Percentiles rank a stretch among this genome's conserved stretches.
Conservation (phyloP, 2,329 filamentous ascomycete species). For the Paramyrothecium roridum region DNA sequence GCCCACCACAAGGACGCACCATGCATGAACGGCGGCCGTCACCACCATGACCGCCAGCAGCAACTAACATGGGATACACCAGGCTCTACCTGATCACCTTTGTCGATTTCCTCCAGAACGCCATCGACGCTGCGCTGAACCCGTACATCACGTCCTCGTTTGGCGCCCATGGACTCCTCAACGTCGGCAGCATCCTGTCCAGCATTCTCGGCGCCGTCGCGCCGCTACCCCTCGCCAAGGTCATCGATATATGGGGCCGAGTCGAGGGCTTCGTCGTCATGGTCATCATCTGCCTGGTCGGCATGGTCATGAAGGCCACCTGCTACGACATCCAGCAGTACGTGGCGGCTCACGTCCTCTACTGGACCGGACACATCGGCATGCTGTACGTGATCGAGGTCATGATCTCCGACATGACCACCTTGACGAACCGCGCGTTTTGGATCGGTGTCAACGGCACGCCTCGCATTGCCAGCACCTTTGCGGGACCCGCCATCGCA, state of each 20-base stretch:
- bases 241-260: slow-evolving; percentile 46
- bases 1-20: background rate
- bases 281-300: slow-evolving; percentile 42
- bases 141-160: slow-evolving; percentile 67
- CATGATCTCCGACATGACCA: slow-evolving; percentile 40
- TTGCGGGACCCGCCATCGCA: slow-evolving; percentile 38
- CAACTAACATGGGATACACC: no score
- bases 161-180: slow-evolving; percentile 60
- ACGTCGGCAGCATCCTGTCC: slow-evolving; percentile 62
- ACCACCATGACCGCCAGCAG: slow-evolving; percentile 15
- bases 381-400: slow-evolving; percentile 36
- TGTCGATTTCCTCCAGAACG: slow-evolving; percentile 32
- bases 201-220: slow-evolving; percentile 34
- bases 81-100: slow-evolving; percentile 34
- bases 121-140: slow-evolving; percentile 46
- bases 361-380: slow-evolving; percentile 54
- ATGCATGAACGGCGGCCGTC: background rate
- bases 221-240: slow-evolving; percentile 40
- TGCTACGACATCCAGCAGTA: slow-evolving; percentile 57
- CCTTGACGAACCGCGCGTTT: slow-evolving; percentile 38
- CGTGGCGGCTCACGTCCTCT: slow-evolving; percentile 60
- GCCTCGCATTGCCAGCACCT: slow-evolving; percentile 40
- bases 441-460: slow-evolving; percentile 39
- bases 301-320: slow-evolving; percentile 63
- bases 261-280: slow-evolving; percentile 41